Evolutionary conservation across 176 grass and related monocot genomes (phyloP), one percentile per base, ranked within the genome.

Genomic region (Pontederia crassipes): DNA sequence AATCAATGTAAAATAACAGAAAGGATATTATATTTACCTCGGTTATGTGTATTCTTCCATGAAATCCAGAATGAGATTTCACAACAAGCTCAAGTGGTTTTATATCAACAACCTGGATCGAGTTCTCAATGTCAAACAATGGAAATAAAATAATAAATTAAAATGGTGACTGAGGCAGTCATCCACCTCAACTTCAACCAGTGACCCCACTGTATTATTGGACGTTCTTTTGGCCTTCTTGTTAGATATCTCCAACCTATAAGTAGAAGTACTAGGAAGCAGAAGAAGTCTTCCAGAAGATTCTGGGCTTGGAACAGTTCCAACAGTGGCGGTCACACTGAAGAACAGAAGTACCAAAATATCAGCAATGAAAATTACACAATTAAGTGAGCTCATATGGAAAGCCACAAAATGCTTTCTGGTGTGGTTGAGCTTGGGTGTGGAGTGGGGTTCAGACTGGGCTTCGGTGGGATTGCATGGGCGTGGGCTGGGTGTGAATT

Each of bases 21-120:
- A 71, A 1, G 24, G 58, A 67, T 14, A 65, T 26, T 16, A 28
- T 66, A 32, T 20, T 71, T 64, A 97, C 92, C 87, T 97, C 87
- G n/a, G 87, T 91, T 72, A 91, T 80, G 78, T 97, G 92, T 61
- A 97, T 67, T 80, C 81, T 82, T 66, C 92, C 86, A 69, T 74
- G 81, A 80, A 78, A 59, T 71, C 80, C 85, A 57, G 8, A 59
- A 78, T 83, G 81, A 80, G 85, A 84, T 78, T 84, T 85, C 68
- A 91, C 28, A 80, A 80, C 13, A 62, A 97, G 53, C 59, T 91
- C 87, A 48, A 97, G 81, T 61, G 83, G 84, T 56, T 97, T 97
- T 64, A 91, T 97, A 58, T 88, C 78, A 46, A 85, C 63, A 86
- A 95, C 71, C 85, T 95, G 61, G 45, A 17, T 49, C 45, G 45